These are phyloP conservation scores for Tricharina praecox DNA, from an alignment of 495 filamentous ascomycete genomes.

Conservation along the genomic window DNA sequence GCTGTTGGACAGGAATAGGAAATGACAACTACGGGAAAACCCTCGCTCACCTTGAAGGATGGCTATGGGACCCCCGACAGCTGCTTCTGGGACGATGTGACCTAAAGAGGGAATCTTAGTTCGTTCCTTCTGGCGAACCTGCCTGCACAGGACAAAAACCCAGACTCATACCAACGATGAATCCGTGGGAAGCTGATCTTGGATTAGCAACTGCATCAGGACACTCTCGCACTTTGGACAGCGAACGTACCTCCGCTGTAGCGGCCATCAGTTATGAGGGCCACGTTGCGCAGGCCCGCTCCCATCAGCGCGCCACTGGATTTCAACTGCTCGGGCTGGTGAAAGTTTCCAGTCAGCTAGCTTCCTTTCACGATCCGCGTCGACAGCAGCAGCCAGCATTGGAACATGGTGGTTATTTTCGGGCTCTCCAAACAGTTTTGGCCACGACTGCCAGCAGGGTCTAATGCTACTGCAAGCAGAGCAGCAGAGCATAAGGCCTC, in stretches of 20 bases:
- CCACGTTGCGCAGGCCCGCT: constrained; percentile 71
- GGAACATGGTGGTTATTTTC: constrained; percentile 1
- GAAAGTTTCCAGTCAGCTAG: constrained; percentile 4
- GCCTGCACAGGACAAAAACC: constrained; percentile 17
- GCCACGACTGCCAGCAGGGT: constrained; percentile 2
- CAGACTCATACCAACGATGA: constrained; percentile 51
- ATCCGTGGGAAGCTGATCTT: constrained; percentile 60
- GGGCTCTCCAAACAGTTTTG: constrained; percentile 6
- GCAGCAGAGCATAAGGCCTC: no score
- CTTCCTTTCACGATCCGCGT: not conserved
- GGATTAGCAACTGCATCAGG: constrained; percentile 12
- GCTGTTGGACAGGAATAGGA: constrained; percentile 5
- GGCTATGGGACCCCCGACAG: constrained; percentile 28
- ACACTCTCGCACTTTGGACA: constrained; percentile 7
- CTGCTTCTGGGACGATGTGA: constrained; percentile 85
- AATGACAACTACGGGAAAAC: not conserved
- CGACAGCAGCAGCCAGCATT: not conserved
- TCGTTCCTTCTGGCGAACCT: constrained; percentile 11
- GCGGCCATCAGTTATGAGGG: constrained; percentile 82
- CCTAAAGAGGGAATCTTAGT: constrained; percentile 29
- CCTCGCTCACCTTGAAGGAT: constrained; percentile 23
- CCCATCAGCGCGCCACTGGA: constrained; percentile 86
- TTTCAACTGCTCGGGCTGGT: constrained; percentile 71
- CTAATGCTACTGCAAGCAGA: not conserved
- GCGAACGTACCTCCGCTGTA: constrained; percentile 48